Base-by-base conservation (phyloP, 129 eudicot species). In the Rutidosis leptorrhynchoides region DNA sequence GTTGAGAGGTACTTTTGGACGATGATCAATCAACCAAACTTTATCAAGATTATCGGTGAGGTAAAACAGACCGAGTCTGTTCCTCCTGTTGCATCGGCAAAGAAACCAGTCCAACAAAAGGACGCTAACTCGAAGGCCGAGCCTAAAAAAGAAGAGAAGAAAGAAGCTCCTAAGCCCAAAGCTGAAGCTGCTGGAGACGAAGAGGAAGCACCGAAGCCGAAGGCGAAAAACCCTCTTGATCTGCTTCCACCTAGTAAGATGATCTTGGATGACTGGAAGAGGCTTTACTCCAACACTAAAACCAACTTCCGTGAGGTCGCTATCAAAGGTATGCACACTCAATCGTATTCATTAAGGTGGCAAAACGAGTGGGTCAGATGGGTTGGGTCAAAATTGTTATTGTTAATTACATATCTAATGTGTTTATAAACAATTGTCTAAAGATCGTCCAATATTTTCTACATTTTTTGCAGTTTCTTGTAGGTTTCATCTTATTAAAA, bases 1-100 rank as follows among this genome's bases (percentile, higher is more conserved):
- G 93, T 88, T 16, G 96, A 93, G 79, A 93, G 96, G 76, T 93
- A 93, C 70, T 82, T 93, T 33, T 93, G 98, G 98, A 86, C 96
- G 57, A 45, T 93, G 89, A 76, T 86, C 42, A 84, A 88, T 49
- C 96, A 86, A 71, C 96, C 98, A 2, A 88, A 82, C 22, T 72
- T 93, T 53, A 67, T 68, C 45, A 84, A 88, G 74, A 59, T 93
- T 11, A 7, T 80, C 64, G 96, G 95, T 48, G 93, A 77, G 55
- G 67, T 86, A 11, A 71, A 72, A 62, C 96, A 93, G 53, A 69
- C 86, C 11, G 82, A 76, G 60, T 26, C 74, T 49, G 76, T 89
- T 71, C 92, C 84, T 21, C 73, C 99, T 66, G 67, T 83, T 71
- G 43, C 67, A 28, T 49, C 70, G 24, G 23, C 78, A 40, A 93